phyloP scores from a whole-genome alignment of 176 grass and related monocot genomes.

The Puccinellia tenuiflora region DNA sequence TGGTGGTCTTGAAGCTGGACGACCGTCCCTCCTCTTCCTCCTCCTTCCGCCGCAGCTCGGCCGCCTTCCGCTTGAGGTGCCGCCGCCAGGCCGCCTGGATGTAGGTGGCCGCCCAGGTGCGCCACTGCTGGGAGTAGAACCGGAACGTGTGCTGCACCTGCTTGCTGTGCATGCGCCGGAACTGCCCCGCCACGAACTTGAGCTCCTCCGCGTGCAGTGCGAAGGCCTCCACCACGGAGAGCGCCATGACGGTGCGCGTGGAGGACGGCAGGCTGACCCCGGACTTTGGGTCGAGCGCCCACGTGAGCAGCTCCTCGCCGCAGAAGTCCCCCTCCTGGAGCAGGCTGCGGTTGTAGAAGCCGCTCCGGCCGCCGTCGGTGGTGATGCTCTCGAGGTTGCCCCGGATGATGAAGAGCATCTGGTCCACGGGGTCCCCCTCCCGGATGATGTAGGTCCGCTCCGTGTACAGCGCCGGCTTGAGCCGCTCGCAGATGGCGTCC shows the following conservation, averaged over 20 bases:
- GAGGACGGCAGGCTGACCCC: slow-evolving; percentile 48
- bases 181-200: slow-evolving; percentile 69
- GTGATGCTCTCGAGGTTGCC: slow-evolving; percentile 62
- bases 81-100: slow-evolving; percentile 58
- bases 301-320: slow-evolving; percentile 67
- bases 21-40: slow-evolving; percentile 22
- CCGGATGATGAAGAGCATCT: slow-evolving; percentile 76
- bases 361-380: slow-evolving; percentile 55
- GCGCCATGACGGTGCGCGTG: slow-evolving; percentile 64
- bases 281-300: slow-evolving; percentile 70
- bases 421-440: slow-evolving; percentile 65
- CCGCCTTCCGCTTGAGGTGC: slow-evolving; percentile 42
- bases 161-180: slow-evolving; percentile 65
- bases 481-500: slow-evolving; percentile 75
- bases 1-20: slow-evolving; percentile 38
- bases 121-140: slow-evolving; percentile 83
- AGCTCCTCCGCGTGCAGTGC: slow-evolving; percentile 56
- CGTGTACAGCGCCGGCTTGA: slow-evolving; percentile 57
- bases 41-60: slow-evolving; percentile 42
- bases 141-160: slow-evolving; percentile 71
- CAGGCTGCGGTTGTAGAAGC: slow-evolving; percentile 54
- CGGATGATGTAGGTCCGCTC: slow-evolving; percentile 52
- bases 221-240: slow-evolving; percentile 67
- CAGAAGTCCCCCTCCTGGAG: slow-evolving; percentile 63
- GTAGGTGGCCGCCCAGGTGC: slow-evolving; percentile 63